Conservation (phyloP, 495 filamentous ascomycete species). For the Aspergillus haitiensis region DNA sequence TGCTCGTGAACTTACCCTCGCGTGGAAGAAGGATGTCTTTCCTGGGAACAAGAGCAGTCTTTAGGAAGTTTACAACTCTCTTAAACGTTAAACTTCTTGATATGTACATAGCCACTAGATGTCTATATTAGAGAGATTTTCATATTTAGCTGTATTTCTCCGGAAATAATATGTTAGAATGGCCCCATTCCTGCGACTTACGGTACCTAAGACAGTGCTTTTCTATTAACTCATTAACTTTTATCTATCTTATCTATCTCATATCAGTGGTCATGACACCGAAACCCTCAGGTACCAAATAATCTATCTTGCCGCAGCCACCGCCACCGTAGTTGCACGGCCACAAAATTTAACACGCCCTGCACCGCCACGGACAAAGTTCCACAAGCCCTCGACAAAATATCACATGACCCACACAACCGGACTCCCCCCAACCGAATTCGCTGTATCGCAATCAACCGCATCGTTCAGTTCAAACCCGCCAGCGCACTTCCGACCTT, state of each 20-base stretch:
- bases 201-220: no score
- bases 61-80: constrained; percentile 18
- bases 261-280: background rate
- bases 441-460: constrained; percentile 23
- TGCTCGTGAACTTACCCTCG: constrained; percentile 55
- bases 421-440: constrained; percentile 27
- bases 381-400: constrained; percentile 43
- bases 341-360: background rate
- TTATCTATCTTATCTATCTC: background rate
- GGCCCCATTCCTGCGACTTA: no score
- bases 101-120: background rate
- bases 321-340: constrained; percentile 11
- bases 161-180: no score
- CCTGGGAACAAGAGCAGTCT: constrained; percentile 32
- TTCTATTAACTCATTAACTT: background rate
- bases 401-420: constrained; percentile 56
- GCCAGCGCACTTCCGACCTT: constrained; percentile 27
- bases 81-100: background rate
- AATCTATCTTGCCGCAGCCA: constrained; percentile 3
- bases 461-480: constrained; percentile 23
- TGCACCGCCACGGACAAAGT: constrained; percentile 29
- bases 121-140: background rate
- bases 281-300: constrained; percentile 7
- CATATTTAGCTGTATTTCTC: no score
- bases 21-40: constrained; percentile 52